Percentiles rank a stretch among this genome's conserved stretches.
Evolutionary conservation across 768 basidiomycete genomes (phyloP).

Genomic region (Boletus bicolor): DNA sequence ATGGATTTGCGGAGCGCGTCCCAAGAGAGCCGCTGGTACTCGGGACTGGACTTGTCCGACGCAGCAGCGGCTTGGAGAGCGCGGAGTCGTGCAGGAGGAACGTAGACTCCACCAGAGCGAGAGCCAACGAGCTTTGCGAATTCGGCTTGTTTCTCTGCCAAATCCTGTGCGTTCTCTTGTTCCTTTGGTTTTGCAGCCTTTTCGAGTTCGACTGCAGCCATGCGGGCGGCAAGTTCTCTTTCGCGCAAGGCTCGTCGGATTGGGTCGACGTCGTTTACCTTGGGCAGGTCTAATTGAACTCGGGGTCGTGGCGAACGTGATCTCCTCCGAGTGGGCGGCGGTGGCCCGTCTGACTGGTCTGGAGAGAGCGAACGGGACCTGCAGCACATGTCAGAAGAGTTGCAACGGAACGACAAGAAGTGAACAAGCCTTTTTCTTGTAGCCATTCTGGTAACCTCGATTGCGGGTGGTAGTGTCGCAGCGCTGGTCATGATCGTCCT

Average conservation of each 20-base stretch:
- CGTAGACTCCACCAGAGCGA: slow-evolving; percentile 91
- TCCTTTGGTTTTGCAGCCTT: slow-evolving; percentile 51
- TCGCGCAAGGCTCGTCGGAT: slow-evolving; percentile 74
- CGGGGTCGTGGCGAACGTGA: slow-evolving; percentile 37
- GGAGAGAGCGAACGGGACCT: slow-evolving; percentile 52
- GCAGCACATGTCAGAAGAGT: not conserved
- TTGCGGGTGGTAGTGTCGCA: slow-evolving; percentile 3
- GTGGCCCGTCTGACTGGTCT: slow-evolving; percentile 31
- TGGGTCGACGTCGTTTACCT: slow-evolving; percentile 73
- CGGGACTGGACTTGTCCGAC: slow-evolving; percentile 76
- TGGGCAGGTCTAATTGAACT: slow-evolving; percentile 39
- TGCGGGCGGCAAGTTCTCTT: slow-evolving; percentile 68
- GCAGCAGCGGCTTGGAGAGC: slow-evolving; percentile 84
- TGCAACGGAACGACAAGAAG: not conserved
- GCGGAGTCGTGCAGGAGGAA: slow-evolving; percentile 90
- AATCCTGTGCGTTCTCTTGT: slow-evolving; percentile 42
- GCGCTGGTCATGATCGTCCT: slow-evolving; percentile 39
- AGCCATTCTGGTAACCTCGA: slow-evolving; percentile 35
- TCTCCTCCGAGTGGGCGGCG: slow-evolving; percentile 42
- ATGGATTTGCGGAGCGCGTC: slow-evolving; percentile 96
- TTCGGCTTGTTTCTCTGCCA: slow-evolving; percentile 75
- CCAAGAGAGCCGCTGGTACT: slow-evolving; percentile 96
- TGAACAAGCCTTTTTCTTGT: slow-evolving; percentile 42
- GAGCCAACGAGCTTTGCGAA: slow-evolving; percentile 82
- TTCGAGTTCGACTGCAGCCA: slow-evolving; percentile 67